Base-by-base conservation (phyloP, 2,329 filamentous ascomycete species). In the Ustulina deusta region DNA sequence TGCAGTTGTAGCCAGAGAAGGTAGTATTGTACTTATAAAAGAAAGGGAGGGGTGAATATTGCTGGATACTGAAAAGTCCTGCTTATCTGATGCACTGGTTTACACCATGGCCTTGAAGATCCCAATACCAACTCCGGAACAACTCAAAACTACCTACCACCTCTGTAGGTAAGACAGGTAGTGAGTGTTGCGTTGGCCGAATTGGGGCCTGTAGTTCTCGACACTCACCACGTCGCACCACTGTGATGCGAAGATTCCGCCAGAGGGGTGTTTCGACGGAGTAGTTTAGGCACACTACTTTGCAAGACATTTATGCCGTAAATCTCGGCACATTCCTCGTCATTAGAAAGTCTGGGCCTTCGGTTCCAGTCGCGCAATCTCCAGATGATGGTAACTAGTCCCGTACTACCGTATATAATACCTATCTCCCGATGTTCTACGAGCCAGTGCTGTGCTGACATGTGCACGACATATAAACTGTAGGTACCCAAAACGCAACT, bases 301-400 rank as follows among this genome's bases (percentile, higher is more conserved):
- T 27, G 7, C 36, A 20, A 56, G 25, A 29, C 15, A 42, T 56
- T 27, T 34, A 40, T 20, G 36, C 27, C 38, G 17, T 58, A 27
- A 22, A 56, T 57, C 34, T 40, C 49, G 57, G 51, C 63, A 61
- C 48, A 60, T 61, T 15, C n/a, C 46, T 55, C 15, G 20, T 13
- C 34, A 55, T 55, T 13, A n/a, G 34, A 36, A 38, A 17, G n/a
- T 36, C 15, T 27, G 40, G 17, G 20, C 40, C 20, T 36, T 48
- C 42, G 27, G 27, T 3, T 48, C 22, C 27, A 49, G 46, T 49
- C 15, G 25, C 22, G 25, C 46, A 27, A 29, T 40, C 11, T 55
- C 36, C 13, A 22, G 52, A 40, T 55, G 22, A 27, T 38, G 52
- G 52, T 54, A 34, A 20, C 49, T 54, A 34, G n/a, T 34, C 29